These are phyloP conservation scores for Penicillium cinerascens DNA, from an alignment of 495 filamentous ascomycete genomes.

Conservation along the genomic window DNA sequence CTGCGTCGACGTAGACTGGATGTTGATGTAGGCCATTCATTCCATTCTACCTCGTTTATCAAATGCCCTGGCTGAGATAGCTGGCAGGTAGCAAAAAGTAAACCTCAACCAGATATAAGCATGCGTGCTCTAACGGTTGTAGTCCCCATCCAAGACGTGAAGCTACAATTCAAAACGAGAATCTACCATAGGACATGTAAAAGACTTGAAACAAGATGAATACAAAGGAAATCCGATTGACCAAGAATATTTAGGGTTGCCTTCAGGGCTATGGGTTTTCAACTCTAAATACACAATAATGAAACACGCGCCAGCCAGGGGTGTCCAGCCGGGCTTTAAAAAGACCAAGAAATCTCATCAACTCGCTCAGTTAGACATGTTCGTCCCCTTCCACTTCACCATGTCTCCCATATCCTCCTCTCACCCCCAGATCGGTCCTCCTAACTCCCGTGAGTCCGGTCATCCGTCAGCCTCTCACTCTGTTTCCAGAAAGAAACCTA, in stretches of 20 bases:
- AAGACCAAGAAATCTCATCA: constrained; percentile 23
- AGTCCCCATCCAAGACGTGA: too few species aligned
- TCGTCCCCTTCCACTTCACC: background rate
- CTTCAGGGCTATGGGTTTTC: constrained; percentile 31
- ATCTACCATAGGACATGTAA: background rate
- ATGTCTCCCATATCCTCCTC: background rate
- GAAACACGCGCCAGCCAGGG: constrained; percentile 39
- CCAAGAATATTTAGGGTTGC: constrained; percentile 24
- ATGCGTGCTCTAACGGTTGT: too few species aligned
- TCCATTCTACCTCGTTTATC: background rate
- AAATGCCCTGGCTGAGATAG: background rate
- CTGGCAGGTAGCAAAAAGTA: background rate
- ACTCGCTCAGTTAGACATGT: constrained; percentile 18
- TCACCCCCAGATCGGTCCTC: background rate
- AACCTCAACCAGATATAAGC: too few species aligned
- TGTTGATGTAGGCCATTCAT: background rate
- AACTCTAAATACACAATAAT: constrained; percentile 52
- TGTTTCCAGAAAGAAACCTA: constrained; percentile 4
- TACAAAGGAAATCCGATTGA: constrained; percentile 43
- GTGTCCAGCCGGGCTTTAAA: constrained; percentile 31
- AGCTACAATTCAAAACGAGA: too few species aligned
- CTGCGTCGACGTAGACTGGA: background rate
- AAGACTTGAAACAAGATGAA: background rate
- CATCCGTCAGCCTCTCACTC: background rate
- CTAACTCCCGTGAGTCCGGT: background rate